Conservation (phyloP, 805 yeast genomes). For the Starmera pachycereana region DNA sequence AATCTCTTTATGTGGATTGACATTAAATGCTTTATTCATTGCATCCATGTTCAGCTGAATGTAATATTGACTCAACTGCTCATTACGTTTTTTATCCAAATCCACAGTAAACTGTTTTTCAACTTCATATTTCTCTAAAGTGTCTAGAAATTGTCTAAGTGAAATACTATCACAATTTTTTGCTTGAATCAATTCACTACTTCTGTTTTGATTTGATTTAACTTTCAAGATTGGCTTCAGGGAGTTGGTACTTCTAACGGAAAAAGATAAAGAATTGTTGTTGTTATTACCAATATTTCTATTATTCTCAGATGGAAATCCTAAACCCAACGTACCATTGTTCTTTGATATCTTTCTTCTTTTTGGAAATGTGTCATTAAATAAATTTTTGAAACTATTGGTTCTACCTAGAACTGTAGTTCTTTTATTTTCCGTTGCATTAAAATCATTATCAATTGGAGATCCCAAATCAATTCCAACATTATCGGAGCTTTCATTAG, state of each 20-base stretch:
- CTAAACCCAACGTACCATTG: too few species aligned
- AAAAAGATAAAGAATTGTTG: too few species aligned
- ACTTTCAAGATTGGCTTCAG: conserved; percentile 28
- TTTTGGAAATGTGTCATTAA: neutral
- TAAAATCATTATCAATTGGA: neutral
- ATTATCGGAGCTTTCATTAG: neutral
- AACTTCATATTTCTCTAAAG: too few species aligned
- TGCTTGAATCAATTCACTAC: conserved; percentile 26
- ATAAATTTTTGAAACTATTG: neutral
- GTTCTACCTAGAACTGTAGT: neutral
- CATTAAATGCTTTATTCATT: too few species aligned
- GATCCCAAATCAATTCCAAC: neutral
- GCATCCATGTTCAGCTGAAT: too few species aligned
- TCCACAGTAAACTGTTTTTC: too few species aligned
- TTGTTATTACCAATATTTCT: too few species aligned
- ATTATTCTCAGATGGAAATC: too few species aligned
- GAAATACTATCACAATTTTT: conserved; percentile 28
- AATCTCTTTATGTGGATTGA: too few species aligned
- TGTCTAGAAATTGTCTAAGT: conserved; percentile 22
- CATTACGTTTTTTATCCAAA: too few species aligned
- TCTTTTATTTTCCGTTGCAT: neutral
- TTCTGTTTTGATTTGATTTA: conserved; percentile 23
- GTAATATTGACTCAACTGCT: too few species aligned
- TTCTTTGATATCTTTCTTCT: neutral
- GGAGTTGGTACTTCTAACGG: neutral